Base-by-base conservation (phyloP, 2,329 filamentous ascomycete genomes). In the Cryphonectria radicalis region DNA sequence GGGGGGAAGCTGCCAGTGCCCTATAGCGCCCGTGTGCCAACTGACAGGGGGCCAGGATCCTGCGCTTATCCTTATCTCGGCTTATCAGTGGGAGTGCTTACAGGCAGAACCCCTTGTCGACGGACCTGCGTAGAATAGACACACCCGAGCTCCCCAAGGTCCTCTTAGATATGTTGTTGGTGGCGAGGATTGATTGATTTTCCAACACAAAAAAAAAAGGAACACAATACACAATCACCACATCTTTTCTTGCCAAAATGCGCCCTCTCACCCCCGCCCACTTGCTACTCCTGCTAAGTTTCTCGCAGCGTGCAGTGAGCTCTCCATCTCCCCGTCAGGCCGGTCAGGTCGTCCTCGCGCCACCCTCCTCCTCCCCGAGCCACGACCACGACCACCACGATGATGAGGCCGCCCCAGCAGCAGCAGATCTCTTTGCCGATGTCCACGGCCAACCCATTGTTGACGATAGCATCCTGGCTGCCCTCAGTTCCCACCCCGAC, bases 401-500 rank as follows among this genome's bases (percentile, higher is more conserved):
- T 4, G 3, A 50, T 11, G 22, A 22, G 22, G 43, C 17, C 19
- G 32, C 53, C 43, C 3, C 67, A 43, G 22, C 46, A 28, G 6
- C 67, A 43, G 22, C 46, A 28, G 17, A 25, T 13, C 25, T 37
- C 6, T 40, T 62, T 32, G 1, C 62, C 65, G 53, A 5, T n/a
- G 66, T 19, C 10, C 42, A 59, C 17, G 67, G 35, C 2, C 28
- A 62, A 28, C 63, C 65, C 43, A 50, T n/a, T 40, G 63, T 66
- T 40, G 69, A 73, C n/a, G 69, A 71, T 6, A 14, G 53, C 13
- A 73, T 73, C 25, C 59, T 67, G 1, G 72, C 70, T 2, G 70
- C 70, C 11, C 46, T 73, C 11, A 59, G 50, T 11, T 64, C 67
- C 1, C 40, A 73, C 32, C 5, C 57, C 19, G 70, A 72, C 35